Evolutionary conservation across 164 flowering plant genomes (phyloP).

Genomic region (Tetrastigma voinierianum): DNA sequence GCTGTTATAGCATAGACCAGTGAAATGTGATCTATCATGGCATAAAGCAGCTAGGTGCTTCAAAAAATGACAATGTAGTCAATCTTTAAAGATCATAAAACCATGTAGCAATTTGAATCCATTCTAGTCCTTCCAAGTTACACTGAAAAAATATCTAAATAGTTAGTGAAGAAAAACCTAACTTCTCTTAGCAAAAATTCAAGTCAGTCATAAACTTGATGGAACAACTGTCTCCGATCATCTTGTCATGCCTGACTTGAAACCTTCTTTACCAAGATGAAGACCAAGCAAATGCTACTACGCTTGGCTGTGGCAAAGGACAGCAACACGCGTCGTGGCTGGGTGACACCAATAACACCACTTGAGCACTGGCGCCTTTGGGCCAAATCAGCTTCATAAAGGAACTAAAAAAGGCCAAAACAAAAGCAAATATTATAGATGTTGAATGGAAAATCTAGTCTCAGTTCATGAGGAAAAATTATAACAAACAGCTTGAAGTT

Average conservation of each 20-base stretch:
- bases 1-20: too few relatives aligned
- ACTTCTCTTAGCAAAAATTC: conserved; percentile 94
- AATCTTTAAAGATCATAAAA: too few relatives aligned
- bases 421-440: conserved; percentile 5
- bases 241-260: conserved; percentile 95
- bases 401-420: conserved; percentile 58
- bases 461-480: too few relatives aligned
- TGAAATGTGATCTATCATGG: too few relatives aligned
- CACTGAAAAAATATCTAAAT: not conserved
- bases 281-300: conserved; percentile 90
- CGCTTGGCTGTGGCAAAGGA: conserved; percentile 93
- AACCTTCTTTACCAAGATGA: conserved; percentile 78
- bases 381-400: conserved; percentile 94
- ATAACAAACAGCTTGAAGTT: conserved; percentile 3
- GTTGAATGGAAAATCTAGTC: not conserved
- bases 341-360: conserved; percentile 90
- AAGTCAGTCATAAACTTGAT: conserved; percentile 98
- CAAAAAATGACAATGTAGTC: too few relatives aligned
- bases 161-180: conserved; percentile 39
- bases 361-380: conserved; percentile 34
- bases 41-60: too few relatives aligned
- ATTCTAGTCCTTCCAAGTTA: not conserved
- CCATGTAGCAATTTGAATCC: too few relatives aligned
- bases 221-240: conserved; percentile 67
- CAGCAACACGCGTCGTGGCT: conserved; percentile 99